These are phyloP conservation scores for Rhynchosporium secalis DNA, from an alignment of 2,329 filamentous ascomycete species.

Conservation along the genomic window DNA sequence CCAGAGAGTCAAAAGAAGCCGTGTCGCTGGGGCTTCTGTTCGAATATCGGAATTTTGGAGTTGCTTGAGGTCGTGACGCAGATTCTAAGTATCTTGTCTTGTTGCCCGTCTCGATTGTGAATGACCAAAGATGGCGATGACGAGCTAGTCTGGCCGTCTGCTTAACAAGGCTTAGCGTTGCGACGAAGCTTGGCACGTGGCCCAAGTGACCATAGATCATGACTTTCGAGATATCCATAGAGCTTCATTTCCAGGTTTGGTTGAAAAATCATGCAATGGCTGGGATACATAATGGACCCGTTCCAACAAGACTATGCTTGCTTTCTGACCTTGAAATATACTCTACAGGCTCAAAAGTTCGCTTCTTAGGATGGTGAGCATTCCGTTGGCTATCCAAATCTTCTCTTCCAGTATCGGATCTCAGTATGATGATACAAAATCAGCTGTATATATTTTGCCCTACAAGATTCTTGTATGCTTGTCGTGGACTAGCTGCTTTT, in stretches of 20 bases:
- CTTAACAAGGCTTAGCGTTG: constrained; percentile 22
- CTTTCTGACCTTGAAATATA: constrained; percentile 36
- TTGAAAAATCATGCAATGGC: constrained; percentile 19
- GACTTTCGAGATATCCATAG: background rate
- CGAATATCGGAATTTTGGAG: background rate
- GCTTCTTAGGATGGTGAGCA: constrained; percentile 86
- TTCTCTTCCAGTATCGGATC: background rate
- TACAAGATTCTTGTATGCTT: background rate
- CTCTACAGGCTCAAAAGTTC: constrained; percentile 65
- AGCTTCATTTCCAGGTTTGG: background rate
- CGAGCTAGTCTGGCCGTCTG: constrained; percentile 22
- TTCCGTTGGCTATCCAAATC: constrained; percentile 1
- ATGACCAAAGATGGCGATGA: constrained; percentile 31
- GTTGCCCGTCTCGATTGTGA: constrained; percentile 29
- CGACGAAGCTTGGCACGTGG: constrained; percentile 14
- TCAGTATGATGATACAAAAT: too few relatives aligned
- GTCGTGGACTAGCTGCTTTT: background rate
- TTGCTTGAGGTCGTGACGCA: constrained; percentile 18
- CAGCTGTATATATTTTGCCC: background rate
- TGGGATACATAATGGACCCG: constrained; percentile 34
- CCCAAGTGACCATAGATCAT: background rate
- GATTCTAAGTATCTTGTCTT: constrained; percentile 19
- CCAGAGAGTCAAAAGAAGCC: constrained; percentile 5
- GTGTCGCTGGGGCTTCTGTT: constrained; percentile 1
- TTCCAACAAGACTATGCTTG: constrained; percentile 33